Base-by-base conservation (phyloP, 2,329 filamentous ascomycete species). In the Fusarium tricinctum region DNA sequence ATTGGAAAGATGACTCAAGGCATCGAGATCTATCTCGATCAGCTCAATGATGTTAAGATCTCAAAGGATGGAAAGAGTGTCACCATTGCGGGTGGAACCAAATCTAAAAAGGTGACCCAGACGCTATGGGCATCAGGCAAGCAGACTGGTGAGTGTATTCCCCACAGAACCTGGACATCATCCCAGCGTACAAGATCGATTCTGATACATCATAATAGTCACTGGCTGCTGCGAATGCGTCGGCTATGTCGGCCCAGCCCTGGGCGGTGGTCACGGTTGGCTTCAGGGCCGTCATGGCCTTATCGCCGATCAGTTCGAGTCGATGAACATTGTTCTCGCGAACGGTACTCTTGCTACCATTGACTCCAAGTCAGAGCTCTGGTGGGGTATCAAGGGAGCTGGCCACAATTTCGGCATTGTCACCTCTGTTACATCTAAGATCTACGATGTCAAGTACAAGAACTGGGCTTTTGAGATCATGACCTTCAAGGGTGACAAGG, bases 401-500 rank as follows among this genome's bases (percentile, higher is more conserved):
- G 78, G 78, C 0, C 73, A 75, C 33, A 77, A 77, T 51, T 79
- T 79, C 30, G 77, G 73, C 19, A 75, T 80, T 3, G 73, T 76
- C 15, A 76, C 74, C 5, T 69, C 64, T 5, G 35, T 63, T 9
- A 63, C 58, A 22, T 66, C 79, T 44, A 79, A 78, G 48, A 72
- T 80, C 5, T 76, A 73, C 8, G 53, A 72, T 6, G 49, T 67
- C n/a, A 32, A 72, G 55, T 28, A 66, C 14, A 58, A 43, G 26
- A 50, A 73, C 28, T 73, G 70, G 70, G 67, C 67, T 1, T 65
- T 73, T 17, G 62, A 80, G 55, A 82, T 76, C 0, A 73, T 85
- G 42, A 76, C 79, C 30, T 86, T 82, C 63, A 80, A 76, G 7
- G 81, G 82, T 3, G 81, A 85, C 40, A 81, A 86, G 66, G 80